Percentiles rank a stretch among this genome's conserved stretches.
Evolutionary conservation across 2,329 filamentous ascomycete genomes (phyloP).

Genomic region (Exophiala lecanii-corni): DNA sequence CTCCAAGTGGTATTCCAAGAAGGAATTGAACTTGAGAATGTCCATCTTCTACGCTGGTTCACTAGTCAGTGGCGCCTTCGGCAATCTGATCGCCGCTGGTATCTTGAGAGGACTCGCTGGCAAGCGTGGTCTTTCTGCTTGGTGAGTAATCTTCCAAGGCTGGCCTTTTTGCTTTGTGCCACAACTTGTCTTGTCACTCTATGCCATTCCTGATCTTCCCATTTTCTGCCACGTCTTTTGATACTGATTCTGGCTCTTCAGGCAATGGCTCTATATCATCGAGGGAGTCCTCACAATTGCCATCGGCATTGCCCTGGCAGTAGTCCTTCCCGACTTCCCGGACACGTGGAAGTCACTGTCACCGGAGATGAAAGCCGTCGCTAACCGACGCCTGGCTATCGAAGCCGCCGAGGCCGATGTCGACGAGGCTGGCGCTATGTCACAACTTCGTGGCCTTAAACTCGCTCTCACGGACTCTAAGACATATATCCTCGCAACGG

Average conservation of each 20-base stretch:
- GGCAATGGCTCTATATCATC: conserved; percentile 35
- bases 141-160: too few relatives aligned
- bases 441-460: conserved; percentile 47
- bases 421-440: conserved; percentile 45
- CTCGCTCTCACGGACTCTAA: conserved; percentile 46
- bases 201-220: too few relatives aligned
- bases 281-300: conserved; percentile 34
- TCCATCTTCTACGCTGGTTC: conserved; percentile 46
- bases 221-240: too few relatives aligned
- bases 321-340: conserved; percentile 37
- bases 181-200: too few relatives aligned
- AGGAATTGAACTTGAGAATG: conserved; percentile 44
- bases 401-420: conserved; percentile 48
- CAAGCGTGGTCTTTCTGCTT: conserved; percentile 33
- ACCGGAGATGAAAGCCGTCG: conserved; percentile 44
- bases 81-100: conserved; percentile 50
- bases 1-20: conserved; percentile 50
- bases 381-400: conserved; percentile 46
- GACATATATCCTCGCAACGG: conserved; percentile 40
- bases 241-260: neutral
- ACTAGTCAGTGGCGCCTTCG: conserved; percentile 49
- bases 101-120: conserved; percentile 41
- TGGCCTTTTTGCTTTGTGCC: too few relatives aligned
- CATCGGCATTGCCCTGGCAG: conserved; percentile 32
- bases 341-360: conserved; percentile 42